Evolutionary conservation across 805 yeast species (phyloP).

Genomic region (Kuraishia ogatae): DNA sequence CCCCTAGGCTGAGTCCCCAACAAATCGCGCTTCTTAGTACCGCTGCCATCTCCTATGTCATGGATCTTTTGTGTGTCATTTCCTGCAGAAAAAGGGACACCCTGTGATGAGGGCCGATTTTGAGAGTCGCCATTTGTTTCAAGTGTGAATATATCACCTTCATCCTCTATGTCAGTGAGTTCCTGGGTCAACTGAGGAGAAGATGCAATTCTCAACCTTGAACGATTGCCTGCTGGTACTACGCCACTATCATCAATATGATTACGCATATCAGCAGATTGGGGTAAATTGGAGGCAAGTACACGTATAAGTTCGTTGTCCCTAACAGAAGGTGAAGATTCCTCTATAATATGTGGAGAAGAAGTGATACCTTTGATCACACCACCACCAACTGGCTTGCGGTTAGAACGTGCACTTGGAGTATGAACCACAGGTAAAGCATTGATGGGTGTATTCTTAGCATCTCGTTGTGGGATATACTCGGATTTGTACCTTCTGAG

Average conservation of each 20-base stretch:
- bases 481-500: neutral
- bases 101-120: neutral
- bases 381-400: neutral
- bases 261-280: neutral
- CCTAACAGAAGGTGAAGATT: neutral
- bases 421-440: neutral
- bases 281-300: neutral
- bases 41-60: neutral
- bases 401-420: neutral
- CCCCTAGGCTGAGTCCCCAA: too few relatives aligned
- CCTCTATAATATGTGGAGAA: neutral
- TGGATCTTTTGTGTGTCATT: neutral
- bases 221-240: neutral
- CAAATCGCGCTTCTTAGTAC: too few relatives aligned
- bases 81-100: neutral
- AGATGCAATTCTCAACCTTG: neutral
- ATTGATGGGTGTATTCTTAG: neutral
- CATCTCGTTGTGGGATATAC: neutral
- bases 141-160: neutral
- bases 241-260: neutral
- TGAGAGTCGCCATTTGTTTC: neutral
- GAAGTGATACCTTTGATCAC: neutral
- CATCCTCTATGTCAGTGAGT: conserved; percentile 19
- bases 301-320: neutral
- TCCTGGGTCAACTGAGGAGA: conserved; percentile 16